Evolutionary conservation across 305 asterid genomes (phyloP).

Genomic region (Fraxinus velutina): DNA sequence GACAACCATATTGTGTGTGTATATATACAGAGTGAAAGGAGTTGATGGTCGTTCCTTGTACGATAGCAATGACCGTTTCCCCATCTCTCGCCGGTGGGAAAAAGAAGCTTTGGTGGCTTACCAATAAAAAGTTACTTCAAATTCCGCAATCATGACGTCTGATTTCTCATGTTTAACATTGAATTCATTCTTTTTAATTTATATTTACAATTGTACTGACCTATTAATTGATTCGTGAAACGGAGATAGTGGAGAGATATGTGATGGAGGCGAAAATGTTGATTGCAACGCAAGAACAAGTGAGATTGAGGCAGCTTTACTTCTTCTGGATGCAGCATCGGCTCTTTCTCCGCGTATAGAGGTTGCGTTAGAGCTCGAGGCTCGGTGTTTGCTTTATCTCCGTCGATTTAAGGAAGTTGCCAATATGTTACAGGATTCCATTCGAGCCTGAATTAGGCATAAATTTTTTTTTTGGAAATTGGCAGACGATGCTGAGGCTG

Average conservation of each 20-base stretch:
- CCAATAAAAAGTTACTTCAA: slow-evolving; percentile 42
- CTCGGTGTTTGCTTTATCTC: slow-evolving; percentile 45
- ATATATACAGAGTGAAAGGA: neutral
- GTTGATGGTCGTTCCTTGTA: slow-evolving; percentile 26
- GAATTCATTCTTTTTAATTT: neutral
- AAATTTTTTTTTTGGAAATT: slow-evolving; percentile 35
- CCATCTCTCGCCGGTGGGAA: slow-evolving; percentile 37
- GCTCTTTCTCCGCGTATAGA: slow-evolving; percentile 44
- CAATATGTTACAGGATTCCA: slow-evolving; percentile 48
- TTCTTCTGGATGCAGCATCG: slow-evolving; percentile 43
- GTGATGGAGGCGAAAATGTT: slow-evolving; percentile 43
- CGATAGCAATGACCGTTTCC: slow-evolving; percentile 39
- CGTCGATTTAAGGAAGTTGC: slow-evolving; percentile 54
- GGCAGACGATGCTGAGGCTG: slow-evolving; percentile 44
- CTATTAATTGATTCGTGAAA: neutral
- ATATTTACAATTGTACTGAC: neutral
- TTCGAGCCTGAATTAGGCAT: slow-evolving; percentile 51
- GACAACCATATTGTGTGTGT: too few relatives aligned
- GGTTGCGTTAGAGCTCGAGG: slow-evolving; percentile 44
- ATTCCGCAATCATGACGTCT: neutral
- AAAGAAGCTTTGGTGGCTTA: slow-evolving; percentile 68
- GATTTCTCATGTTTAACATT: neutral
- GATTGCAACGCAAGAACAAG: slow-evolving; percentile 38
- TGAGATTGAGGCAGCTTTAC: slow-evolving; percentile 39
- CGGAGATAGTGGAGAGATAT: slow-evolving; percentile 46